phyloP scores from a whole-genome alignment of 1,284 basidiomycete species.

The Wolfiporia cocos region DNA sequence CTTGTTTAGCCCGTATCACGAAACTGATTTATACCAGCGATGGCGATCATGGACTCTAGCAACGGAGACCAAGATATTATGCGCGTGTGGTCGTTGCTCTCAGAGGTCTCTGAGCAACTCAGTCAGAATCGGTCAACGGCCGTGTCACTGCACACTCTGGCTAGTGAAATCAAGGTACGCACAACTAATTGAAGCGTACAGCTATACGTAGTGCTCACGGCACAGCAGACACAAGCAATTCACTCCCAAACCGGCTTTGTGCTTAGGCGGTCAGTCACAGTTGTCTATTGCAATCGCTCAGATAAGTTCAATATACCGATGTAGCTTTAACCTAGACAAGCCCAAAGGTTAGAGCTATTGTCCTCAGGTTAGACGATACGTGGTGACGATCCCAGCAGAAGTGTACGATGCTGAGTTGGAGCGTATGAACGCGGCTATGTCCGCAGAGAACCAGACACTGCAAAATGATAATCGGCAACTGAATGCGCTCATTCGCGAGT shows the following conservation, averaged over 20 bases:
- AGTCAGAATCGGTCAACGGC: slow-evolving; percentile 68
- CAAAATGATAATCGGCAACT: slow-evolving; percentile 96
- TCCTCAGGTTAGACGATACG: not conserved
- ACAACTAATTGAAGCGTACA: not conserved
- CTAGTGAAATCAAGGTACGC: slow-evolving; percentile 76
- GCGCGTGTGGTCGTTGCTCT: slow-evolving; percentile 70
- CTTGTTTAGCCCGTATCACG: too few species aligned
- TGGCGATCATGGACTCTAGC: slow-evolving; percentile 32
- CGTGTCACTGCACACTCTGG: slow-evolving; percentile 52
- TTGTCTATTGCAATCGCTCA: not conserved
- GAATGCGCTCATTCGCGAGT: slow-evolving; percentile 87
- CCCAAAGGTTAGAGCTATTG: slow-evolving; percentile 58
- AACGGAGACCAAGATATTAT: slow-evolving; percentile 49
- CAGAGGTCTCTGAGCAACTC: slow-evolving; percentile 81
- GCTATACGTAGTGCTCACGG: not conserved
- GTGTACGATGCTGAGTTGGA: slow-evolving; percentile 92
- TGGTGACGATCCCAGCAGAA: slow-evolving; percentile 43
- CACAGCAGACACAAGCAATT: slow-evolving; percentile 49
- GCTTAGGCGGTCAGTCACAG: slow-evolving; percentile 57
- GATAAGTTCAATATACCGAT: not conserved
- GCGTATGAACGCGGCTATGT: slow-evolving; percentile 79
- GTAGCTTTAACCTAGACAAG: slow-evolving; percentile 87
- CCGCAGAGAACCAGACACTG: slow-evolving; percentile 81
- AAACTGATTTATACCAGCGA: too few species aligned
- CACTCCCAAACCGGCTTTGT: slow-evolving; percentile 88